These are phyloP conservation scores for Euphrasia arctica DNA, from an alignment of 305 asterid genomes.

Conservation along the genomic window DNA sequence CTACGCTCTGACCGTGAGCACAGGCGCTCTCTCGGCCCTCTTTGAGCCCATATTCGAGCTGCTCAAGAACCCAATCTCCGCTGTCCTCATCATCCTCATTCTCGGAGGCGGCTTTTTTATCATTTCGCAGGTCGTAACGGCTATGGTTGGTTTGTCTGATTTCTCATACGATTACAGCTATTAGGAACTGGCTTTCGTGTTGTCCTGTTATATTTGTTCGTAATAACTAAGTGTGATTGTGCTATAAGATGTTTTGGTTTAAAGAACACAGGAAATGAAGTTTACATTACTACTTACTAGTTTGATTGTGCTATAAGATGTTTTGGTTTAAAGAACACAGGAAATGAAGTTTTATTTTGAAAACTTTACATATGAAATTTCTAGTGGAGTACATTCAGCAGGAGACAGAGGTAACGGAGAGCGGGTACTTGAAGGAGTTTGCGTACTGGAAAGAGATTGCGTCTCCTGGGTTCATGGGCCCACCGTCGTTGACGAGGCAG, in stretches of 20 bases:
- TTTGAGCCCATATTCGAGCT: slow-evolving; percentile 69
- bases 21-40: slow-evolving; percentile 63
- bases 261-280: no score
- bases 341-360: no score
- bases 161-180: slow-evolving; percentile 65
- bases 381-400: slow-evolving; percentile 27
- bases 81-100: slow-evolving; percentile 49
- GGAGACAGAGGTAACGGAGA: slow-evolving; percentile 42
- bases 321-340: no score
- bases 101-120: slow-evolving; percentile 64
- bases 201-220: no score
- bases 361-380: no score
- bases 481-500: slow-evolving; percentile 63
- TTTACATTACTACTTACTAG: no score
- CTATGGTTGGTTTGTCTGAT: slow-evolving; percentile 92
- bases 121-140: slow-evolving; percentile 73
- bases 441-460: slow-evolving; percentile 53
- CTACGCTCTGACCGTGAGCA: slow-evolving; percentile 80
- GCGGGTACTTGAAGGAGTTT: slow-evolving; percentile 42
- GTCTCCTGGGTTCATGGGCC: slow-evolving; percentile 41
- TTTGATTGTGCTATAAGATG: no score
- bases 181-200: slow-evolving; percentile 20
- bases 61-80: slow-evolving; percentile 79
- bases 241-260: no score
- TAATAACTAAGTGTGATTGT: no score